Evolutionary conservation across 352 stramenopile genomes (phyloP), one percentile per base, ranked within the genome.

Genomic region (Phytophthora ramorum): DNA sequence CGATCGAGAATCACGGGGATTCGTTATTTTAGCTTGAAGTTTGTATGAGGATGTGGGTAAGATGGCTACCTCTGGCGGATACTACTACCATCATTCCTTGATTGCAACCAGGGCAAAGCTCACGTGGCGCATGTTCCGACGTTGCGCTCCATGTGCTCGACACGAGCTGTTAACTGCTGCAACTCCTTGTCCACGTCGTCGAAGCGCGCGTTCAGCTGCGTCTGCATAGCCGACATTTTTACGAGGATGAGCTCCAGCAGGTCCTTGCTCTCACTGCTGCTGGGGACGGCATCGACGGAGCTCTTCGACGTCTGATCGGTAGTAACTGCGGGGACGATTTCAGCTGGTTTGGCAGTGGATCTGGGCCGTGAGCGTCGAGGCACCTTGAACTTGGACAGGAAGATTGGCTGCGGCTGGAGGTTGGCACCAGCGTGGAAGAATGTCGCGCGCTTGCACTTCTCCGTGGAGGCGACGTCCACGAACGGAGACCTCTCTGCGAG

Each of bases 381-480:
- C 22, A 88, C 50, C 32, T 87, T 88, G 46, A 83, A 86, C 41
- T 73, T 83, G 55, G 72, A 83, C 24, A 90, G 38, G 5, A 76
- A 68, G 37, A 90, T 58, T 3, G 62, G 63, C 52, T 85, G 73
- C 2, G 66, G 63, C 9, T 76, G 75, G 4, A 59, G 43, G 9
- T 34, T 63, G 1, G 65, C 63, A 45, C 55, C 58, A 13, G 72
- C 74, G 41, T 79, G 68, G 47, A 87, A 87, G 51, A 90, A 90
- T 10, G 45, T 64, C 5, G 71, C 58, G 24, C 66, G 69, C 63
- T 83, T 81, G 35, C 54, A 55, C 52, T 87, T 89, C 56, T 85
- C 71, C 0, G 71, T 76, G 7, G 78, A 86, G n/a, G 65, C 78
- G 49, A 85, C 75, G 52, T 86, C 67, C n/a, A 81, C 59, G 35